phyloP scores from a whole-genome alignment of 2,329 filamentous ascomycete genomes.

The Fusarium musae region DNA sequence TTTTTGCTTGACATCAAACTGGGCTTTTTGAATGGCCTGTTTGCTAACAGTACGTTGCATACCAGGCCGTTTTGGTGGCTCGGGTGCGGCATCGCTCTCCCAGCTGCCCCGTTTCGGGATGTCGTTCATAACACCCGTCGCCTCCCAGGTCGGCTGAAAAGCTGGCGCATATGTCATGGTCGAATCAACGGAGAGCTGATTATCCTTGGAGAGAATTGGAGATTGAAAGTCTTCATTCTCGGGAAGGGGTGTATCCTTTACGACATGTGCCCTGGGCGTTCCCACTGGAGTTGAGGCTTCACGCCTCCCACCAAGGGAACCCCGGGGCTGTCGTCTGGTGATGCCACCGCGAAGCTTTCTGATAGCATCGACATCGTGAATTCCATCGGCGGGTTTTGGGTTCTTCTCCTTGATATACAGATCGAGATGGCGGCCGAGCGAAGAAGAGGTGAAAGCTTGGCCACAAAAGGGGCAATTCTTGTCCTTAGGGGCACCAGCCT shows the following conservation, averaged over 20 bases:
- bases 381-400: constrained; percentile 84
- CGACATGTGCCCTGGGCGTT: constrained; percentile 58
- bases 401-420: constrained; percentile 95
- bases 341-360: constrained; percentile 84
- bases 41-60: constrained; percentile 60
- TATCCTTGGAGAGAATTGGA: constrained; percentile 55
- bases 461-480: constrained; percentile 88
- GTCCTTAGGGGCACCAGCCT: constrained; percentile 74
- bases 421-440: constrained; percentile 91
- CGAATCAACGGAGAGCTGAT: constrained; percentile 56
- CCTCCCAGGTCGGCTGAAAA: constrained; percentile 75
- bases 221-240: constrained; percentile 53
- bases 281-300: constrained; percentile 69
- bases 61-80: constrained; percentile 50
- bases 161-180: constrained; percentile 63
- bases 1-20: constrained; percentile 72
- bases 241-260: constrained; percentile 53
- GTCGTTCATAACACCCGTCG: constrained; percentile 82
- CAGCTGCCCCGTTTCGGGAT: constrained; percentile 60
- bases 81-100: constrained; percentile 50
- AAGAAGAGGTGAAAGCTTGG: constrained; percentile 92
- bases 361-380: constrained; percentile 93
- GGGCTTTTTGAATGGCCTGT: constrained; percentile 66
- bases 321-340: constrained; percentile 84
- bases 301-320: constrained; percentile 65